A percentile compares a stretch with the other conserved stretches of the same genome.
Evolutionary conservation across 768 basidiomycete species (phyloP).

Genomic region (Scleroderma citrinum): DNA sequence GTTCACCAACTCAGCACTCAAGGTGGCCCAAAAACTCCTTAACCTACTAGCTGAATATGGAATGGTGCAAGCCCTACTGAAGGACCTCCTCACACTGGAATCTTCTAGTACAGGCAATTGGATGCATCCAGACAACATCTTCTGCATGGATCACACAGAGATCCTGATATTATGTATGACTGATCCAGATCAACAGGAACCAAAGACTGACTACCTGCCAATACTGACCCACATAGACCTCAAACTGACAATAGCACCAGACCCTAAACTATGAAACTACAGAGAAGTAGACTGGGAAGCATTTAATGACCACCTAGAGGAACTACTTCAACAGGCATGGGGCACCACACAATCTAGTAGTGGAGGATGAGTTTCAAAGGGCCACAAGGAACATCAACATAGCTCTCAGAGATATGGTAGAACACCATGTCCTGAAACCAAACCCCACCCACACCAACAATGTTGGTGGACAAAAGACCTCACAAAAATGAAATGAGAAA

Average conservation of each 20-base stretch:
- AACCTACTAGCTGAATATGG: slow-evolving; percentile 13
- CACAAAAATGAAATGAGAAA: slow-evolving; percentile 6
- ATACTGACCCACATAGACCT: slow-evolving; percentile 22
- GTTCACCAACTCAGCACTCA: slow-evolving; percentile 7
- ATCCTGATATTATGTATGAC: slow-evolving; percentile 22
- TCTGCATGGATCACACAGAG: slow-evolving; percentile 11
- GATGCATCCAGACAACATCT: slow-evolving; percentile 34
- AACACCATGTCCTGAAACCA: slow-evolving; percentile 12
- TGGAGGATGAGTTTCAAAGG: slow-evolving; percentile 8
- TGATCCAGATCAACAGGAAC: slow-evolving; percentile 3
- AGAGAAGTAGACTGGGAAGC: slow-evolving; percentile 15
- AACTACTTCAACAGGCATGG: background rate
- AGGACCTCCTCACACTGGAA: slow-evolving; percentile 23
- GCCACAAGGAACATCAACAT: background rate
- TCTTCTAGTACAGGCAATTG: slow-evolving; percentile 17
- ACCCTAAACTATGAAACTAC: slow-evolving; percentile 14
- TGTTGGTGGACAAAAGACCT: slow-evolving; percentile 33
- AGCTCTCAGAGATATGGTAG: slow-evolving; percentile 12
- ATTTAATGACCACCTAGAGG: slow-evolving; percentile 8
- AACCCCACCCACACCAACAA: slow-evolving; percentile 21
- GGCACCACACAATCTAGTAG: background rate
- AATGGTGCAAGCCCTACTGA: slow-evolving; percentile 26
- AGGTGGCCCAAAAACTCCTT: slow-evolving; percentile 10
- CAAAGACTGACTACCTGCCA: slow-evolving; percentile 30
- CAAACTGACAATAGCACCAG: background rate